Evolutionary conservation across 805 yeast species (phyloP).

Genomic region (Saccharomycopsis malanga): DNA sequence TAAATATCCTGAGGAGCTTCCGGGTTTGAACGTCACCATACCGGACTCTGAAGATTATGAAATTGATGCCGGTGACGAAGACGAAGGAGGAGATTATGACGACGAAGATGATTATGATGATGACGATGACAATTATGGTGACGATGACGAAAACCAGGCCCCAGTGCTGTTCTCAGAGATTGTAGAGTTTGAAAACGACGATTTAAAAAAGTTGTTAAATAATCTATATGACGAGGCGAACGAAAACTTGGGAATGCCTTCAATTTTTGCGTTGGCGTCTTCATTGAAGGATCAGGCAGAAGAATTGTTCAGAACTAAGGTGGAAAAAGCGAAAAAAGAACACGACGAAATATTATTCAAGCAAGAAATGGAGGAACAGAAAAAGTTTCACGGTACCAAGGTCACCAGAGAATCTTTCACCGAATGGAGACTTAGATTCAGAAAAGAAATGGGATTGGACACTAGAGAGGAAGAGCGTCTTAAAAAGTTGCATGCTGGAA

Average conservation of each 20-base stretch:
- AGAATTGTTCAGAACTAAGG: slow-evolving; percentile 49
- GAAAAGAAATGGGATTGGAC: slow-evolving; percentile 67
- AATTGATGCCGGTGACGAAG: slow-evolving; percentile 23
- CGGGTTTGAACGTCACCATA: slow-evolving; percentile 41
- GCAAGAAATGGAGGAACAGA: slow-evolving; percentile 77
- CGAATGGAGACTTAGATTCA: slow-evolving; percentile 66
- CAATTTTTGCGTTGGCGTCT: slow-evolving; percentile 73
- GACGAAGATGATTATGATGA: slow-evolving; percentile 32
- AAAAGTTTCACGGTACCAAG: slow-evolving; percentile 84
- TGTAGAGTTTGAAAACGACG: slow-evolving; percentile 47
- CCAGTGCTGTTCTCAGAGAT: slow-evolving; percentile 50
- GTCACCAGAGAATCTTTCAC: slow-evolving; percentile 73
- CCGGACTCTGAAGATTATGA: slow-evolving; percentile 15
- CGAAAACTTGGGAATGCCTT: slow-evolving; percentile 85
- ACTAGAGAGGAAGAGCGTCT: slow-evolving; percentile 47
- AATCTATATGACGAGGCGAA: slow-evolving; percentile 55
- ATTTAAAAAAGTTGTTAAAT: slow-evolving; percentile 34
- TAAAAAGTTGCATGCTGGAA: slow-evolving; percentile 59
- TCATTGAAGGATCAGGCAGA: slow-evolving; percentile 80
- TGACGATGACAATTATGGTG: slow-evolving; percentile 39
- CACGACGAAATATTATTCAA: slow-evolving; percentile 53
- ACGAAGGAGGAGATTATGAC: slow-evolving; percentile 28
- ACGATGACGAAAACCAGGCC: slow-evolving; percentile 32
- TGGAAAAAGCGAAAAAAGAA: slow-evolving; percentile 44
- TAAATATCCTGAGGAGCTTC: slow-evolving; percentile 75